A percentile compares a stretch with the other conserved stretches of the same genome.
These are phyloP conservation scores for Fusarium domesticum DNA, from an alignment of 2,329 filamentous ascomycete species.

Conservation along the genomic window DNA sequence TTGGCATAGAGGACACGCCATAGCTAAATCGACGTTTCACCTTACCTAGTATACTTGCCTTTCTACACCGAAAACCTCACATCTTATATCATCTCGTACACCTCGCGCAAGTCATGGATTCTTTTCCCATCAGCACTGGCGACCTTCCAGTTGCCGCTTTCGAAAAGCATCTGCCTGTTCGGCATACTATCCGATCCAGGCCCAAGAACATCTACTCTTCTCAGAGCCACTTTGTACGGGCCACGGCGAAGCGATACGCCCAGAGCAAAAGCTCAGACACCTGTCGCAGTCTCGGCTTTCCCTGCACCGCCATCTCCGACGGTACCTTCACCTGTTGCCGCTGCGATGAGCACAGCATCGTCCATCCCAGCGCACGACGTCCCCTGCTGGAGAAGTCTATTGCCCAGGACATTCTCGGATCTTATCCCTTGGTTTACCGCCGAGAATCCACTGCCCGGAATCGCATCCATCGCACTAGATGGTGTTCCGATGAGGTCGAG, in stretches of 20 bases:
- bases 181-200: conserved; percentile 1
- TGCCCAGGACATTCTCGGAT: conserved; percentile 6
- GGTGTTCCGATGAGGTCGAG: conserved; percentile 30
- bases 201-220: conserved; percentile 17
- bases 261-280: conserved; percentile 15
- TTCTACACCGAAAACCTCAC: conserved; percentile 2
- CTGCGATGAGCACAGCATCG: conserved; percentile 13
- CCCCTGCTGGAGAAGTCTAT: conserved; percentile 25
- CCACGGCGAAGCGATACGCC: conserved; percentile 32
- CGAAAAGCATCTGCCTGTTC: conserved; percentile 19
- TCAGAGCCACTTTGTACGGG: conserved; percentile 33
- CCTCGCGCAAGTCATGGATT: conserved; percentile 17
- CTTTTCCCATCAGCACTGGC: conserved; percentile 20
- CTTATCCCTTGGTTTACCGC: neutral
- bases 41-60: neutral
- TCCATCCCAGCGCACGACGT: conserved; percentile 15
- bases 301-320: conserved; percentile 14
- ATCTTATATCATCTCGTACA: conserved; percentile 1
- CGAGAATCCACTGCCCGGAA: conserved; percentile 16
- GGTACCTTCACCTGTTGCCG: conserved; percentile 10
- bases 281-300: conserved; percentile 23
- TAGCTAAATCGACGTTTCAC: neutral
- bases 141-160: conserved; percentile 18
- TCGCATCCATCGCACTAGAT: conserved; percentile 5
- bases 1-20: conserved; percentile 13